Percentiles rank a stretch among this genome's conserved stretches.
phyloP scores from a whole-genome alignment of 768 basidiomycete genomes.

The Boletellus sp. region DNA sequence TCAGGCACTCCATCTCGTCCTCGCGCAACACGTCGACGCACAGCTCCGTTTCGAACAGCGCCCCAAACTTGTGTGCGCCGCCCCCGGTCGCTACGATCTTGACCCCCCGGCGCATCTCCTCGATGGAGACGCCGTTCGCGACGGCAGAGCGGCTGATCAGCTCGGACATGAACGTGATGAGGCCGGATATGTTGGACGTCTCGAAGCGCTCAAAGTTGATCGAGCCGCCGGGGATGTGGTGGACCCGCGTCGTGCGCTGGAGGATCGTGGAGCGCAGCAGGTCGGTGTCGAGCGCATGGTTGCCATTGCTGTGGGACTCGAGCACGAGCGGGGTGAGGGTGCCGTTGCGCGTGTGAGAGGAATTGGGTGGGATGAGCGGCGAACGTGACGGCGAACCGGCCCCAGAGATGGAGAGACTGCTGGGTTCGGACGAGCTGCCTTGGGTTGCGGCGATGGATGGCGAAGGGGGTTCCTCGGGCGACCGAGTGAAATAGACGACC shows the following conservation, averaged over 20 bases:
- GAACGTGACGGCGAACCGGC: constrained; percentile 30
- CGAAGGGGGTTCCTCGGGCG: constrained; percentile 78
- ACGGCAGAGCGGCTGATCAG: constrained; percentile 84
- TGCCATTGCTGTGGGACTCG: constrained; percentile 40
- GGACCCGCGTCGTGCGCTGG: constrained; percentile 51
- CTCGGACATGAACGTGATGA: constrained; percentile 81
- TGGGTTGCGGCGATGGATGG: constrained; percentile 62
- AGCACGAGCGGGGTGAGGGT: constrained; percentile 82
- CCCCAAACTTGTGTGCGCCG: constrained; percentile 92
- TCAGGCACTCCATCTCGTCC: constrained; percentile 99
- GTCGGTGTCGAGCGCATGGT: constrained; percentile 33
- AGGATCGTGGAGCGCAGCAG: constrained; percentile 63
- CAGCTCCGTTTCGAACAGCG: constrained; percentile 67
- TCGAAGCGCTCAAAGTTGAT: constrained; percentile 98
- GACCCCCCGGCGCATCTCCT: constrained; percentile 87
- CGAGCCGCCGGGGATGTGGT: constrained; percentile 91
- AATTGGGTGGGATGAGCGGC: constrained; percentile 21
- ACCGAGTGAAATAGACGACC: constrained; percentile 97
- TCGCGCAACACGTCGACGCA: constrained; percentile 84
- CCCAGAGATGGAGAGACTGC: constrained; percentile 40
- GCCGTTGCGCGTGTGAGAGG: constrained; percentile 49
- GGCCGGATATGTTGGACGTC: constrained; percentile 80
- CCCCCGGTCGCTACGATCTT: constrained; percentile 99
- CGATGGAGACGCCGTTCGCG: constrained; percentile 82
- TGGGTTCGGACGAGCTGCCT: constrained; percentile 49